Evolutionary conservation across 2,329 filamentous ascomycete species (phyloP), one percentile per base, ranked within the genome.

Genomic region (Orbilia quercus): DNA sequence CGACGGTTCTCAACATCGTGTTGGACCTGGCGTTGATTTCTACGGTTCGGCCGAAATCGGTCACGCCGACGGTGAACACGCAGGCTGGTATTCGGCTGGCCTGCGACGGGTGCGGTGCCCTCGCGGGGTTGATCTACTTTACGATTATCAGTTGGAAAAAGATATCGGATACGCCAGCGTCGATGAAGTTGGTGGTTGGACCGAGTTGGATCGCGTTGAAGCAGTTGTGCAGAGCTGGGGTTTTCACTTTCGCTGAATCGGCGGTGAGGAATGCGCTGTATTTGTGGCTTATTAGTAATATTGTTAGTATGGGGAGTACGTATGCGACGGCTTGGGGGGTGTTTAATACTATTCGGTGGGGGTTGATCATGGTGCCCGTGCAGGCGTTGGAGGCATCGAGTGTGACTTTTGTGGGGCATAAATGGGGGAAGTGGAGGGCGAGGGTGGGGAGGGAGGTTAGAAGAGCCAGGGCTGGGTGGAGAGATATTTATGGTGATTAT

Each of bases 331-430:
- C 89, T 0, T 92, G 89, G 89, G 87, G 88, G 1, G 82, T 91
- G 7, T 92, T 92, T 81, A 89, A 85, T 63, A 91, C 88, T 0
- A 91, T 91, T 44, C 84, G 89, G 12, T 91, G 89, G 89, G 89
- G 89, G 0, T 81, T 91, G 0, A 82, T 91, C 28, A 92, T 91
- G 89, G 88, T 91, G 0, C 89, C 89, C 0, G 87, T 91, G 0
- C 85, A 87, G 72, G 84, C 88, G 0, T 81, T 91, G 0, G 88
- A 92, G 79, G 86, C 86, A 1, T 89, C 89, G 0, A 83, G 87
- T 0, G 80, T 89, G 0, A 83, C 87, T 0, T 91, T 91, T 76
- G 82, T 90, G 14, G 88, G 89, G 0, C 89, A 91, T 75, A 80
- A 80, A 1, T 91, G 89, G 89, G 88, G 88, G 0, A 74, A 79